Base-by-base conservation (phyloP, 805 yeast species). In the Nakazawaea peltata region DNA sequence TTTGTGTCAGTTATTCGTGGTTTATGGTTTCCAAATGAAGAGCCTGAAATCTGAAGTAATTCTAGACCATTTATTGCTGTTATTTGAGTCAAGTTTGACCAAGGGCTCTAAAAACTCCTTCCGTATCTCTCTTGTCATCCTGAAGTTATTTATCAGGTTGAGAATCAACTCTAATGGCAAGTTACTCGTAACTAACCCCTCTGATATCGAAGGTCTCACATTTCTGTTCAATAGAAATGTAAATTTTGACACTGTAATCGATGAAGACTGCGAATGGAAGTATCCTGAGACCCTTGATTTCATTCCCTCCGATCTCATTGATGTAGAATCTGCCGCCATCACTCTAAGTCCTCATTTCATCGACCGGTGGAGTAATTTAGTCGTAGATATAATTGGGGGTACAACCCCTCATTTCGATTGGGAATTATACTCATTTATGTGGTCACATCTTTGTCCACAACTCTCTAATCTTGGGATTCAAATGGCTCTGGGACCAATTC, bases 391-490 rank as follows among this genome's bases (percentile, higher is more conserved):
- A 1, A 48, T 82, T 43, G n/a, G n/a, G n/a, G n/a, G n/a, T n/a
- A n/a, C n/a, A n/a, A 68, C 69, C 10, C 59, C 62, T 3, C 76
- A 76, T 26, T 61, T 71, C 13, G 69, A 71, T 40, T 83, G 90
- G 92, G 90, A 81, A 42, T 50, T 74, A 1, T 83, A 77, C 51
- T 74, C 87, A 0, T 80, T 64, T 46, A 53, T 76, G 1, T 61
- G 79, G 63, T 73, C 81, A 0, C 85, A 81, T 51, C 63, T 82
- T 36, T 77, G 86, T 46, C 72, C 84, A 0, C 94, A 83, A 47
- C 48, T 84, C 21, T 63, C 82, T 9, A 78, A 76, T 44, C 50
- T 75, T 42, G 49, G n/a, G 7, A n/a, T 3, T 4, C 6, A 10
- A 13, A 24, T 5, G 29, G 24, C 15, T 13, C 19, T 10, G 54